phyloP scores from a whole-genome alignment of 192 early-diverging fungal genomes.

The Rhizophagus sp. region DNA sequence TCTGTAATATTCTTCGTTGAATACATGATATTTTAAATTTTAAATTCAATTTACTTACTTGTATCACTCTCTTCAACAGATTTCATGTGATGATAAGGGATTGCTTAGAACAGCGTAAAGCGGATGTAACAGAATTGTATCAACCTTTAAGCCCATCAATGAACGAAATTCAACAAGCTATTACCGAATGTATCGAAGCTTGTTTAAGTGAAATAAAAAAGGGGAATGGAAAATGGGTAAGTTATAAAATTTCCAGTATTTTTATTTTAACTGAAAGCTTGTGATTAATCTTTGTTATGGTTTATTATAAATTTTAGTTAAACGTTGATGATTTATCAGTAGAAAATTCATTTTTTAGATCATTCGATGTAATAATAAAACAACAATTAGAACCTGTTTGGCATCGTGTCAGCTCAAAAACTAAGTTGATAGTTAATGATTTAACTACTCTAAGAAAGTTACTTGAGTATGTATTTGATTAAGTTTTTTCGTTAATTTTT shows the following conservation, averaged over 20 bases:
- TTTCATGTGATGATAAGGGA: slow-evolving; percentile 67
- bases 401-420: slow-evolving; percentile 75
- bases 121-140: slow-evolving; percentile 72
- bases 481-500: not conserved
- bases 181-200: slow-evolving; percentile 62
- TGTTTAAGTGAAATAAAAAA: slow-evolving; percentile 76
- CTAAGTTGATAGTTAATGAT: slow-evolving; percentile 77
- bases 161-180: slow-evolving; percentile 77
- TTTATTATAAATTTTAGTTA: slow-evolving; percentile 43
- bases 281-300: no score
- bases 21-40: not conserved
- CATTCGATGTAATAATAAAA: slow-evolving; percentile 81
- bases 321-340: slow-evolving; percentile 82
- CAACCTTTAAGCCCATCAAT: slow-evolving; percentile 81
- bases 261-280: not conserved
- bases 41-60: not conserved
- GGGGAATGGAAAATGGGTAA: slow-evolving; percentile 41
- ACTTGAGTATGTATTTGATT: slow-evolving; percentile 42
- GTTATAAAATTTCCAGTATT: not conserved
- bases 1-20: no score
- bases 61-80: slow-evolving; percentile 34
- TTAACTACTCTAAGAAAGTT: slow-evolving; percentile 71
- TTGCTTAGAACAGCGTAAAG: slow-evolving; percentile 49
- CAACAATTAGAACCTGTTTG: slow-evolving; percentile 82
- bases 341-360: slow-evolving; percentile 82